Base-by-base conservation (phyloP, 2,329 filamentous ascomycete species). In the Anthostomella pinea region DNA sequence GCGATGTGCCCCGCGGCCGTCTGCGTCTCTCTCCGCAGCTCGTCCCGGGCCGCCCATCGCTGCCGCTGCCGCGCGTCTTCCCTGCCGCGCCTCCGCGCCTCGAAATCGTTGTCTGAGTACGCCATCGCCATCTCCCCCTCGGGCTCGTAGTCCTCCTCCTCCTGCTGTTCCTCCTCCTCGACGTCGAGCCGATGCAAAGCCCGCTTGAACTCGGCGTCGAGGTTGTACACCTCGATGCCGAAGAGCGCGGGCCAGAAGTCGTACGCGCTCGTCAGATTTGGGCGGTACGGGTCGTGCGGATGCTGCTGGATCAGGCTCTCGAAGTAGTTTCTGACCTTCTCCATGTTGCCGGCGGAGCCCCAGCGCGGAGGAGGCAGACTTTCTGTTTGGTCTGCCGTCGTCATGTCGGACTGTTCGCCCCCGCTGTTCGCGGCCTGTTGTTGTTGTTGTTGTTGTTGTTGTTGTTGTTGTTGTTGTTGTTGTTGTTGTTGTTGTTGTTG, bases 191-290 rank as follows among this genome's bases (percentile, higher is more conserved):
- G 38, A 16, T 66, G 58, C 23, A 75, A 53, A 8, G 63, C 72
- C 33, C 57, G 55, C 36, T 60, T 65, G 53, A 75, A 75, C 66
- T 80, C 80, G 30, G 77, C 70, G 53, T 86, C 77, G 2, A 81
- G 69, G 43, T 85, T 79, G 58, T 87, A 90, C 33, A 95, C 75
- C 77, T 93, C 91, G 29, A 88, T 76, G 31, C 81, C 81, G 50
- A 91, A 82, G 66, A 95, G 76, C 10, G 85, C 84, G 10, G 86
- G 81, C 65, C 88, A 90, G 58, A 96, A 95, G 43, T 87, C 81
- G 23, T 85, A 57, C 8, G 86, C 80, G 46, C 79, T 84, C 26
- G 82, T 64, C 3, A 70, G 65, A 33, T 77, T 65, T 1, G 80
- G 79, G 5, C 73, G 69, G 41, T 70, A 69, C 51, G 77, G 71